phyloP scores from a whole-genome alignment of 352 stramenopile genomes.

The Pythium dissotocum region DNA sequence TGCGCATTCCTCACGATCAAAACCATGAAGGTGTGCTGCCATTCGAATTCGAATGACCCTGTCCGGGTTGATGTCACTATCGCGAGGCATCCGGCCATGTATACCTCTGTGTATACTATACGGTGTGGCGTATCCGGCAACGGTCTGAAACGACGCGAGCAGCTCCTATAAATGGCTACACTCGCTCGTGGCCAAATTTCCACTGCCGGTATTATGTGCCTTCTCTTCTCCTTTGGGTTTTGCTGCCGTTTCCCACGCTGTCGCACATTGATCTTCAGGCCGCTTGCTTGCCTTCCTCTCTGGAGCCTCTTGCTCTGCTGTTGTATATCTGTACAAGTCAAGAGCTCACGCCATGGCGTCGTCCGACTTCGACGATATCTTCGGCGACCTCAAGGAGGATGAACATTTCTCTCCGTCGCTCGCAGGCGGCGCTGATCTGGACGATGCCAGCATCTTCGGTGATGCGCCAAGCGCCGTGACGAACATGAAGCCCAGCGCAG shows the following conservation, averaged over 20 bases:
- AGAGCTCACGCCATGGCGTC: slow-evolving; percentile 26
- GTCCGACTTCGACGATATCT: slow-evolving; percentile 82
- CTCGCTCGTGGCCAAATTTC: background rate
- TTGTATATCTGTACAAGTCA: background rate
- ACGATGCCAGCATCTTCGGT: slow-evolving; percentile 58
- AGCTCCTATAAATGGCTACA: slow-evolving; percentile 9
- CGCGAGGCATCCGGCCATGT: background rate
- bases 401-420: slow-evolving; percentile 44
- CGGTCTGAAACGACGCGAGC: slow-evolving; percentile 5
- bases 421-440: slow-evolving; percentile 33
- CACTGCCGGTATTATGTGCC: background rate
- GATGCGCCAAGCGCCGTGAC: slow-evolving; percentile 21
- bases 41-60: slow-evolving; percentile 5
- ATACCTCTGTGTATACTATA: background rate
- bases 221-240: background rate
- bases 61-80: too few relatives aligned
- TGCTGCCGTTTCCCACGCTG: slow-evolving; percentile 2
- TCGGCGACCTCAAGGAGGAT: slow-evolving; percentile 72
- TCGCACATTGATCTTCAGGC: background rate
- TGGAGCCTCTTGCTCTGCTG: background rate
- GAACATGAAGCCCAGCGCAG: slow-evolving; percentile 11
- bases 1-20: too few relatives aligned
- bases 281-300: background rate
- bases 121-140: too few relatives aligned
- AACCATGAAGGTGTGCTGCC: too few relatives aligned